Evolutionary conservation across 805 yeast species (phyloP), one percentile per base, ranked within the genome.

Genomic region (Kuraishia hungarica): DNA sequence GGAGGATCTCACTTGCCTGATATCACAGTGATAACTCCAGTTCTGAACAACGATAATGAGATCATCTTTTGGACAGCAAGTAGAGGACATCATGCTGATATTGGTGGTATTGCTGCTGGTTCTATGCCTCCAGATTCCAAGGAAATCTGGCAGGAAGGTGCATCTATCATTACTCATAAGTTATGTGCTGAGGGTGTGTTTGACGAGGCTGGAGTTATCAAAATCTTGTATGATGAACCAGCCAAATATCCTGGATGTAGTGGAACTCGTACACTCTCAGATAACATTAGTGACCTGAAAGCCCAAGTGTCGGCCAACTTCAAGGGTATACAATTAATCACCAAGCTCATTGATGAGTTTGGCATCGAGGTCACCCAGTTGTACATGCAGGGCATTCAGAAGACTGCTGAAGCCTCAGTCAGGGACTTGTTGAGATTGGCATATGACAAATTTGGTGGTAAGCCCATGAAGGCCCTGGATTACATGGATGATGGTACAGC

Each of bases 41-140:
- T 81, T 1, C 72, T 78, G 58, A 64, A 72, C 56, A 72, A 78
- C 21, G 74, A 72, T 39, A 22, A 22, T n/a, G 65, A 72, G 47
- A 75, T 79, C 15, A 70, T 73, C 29, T 81, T 80, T 60, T 79
- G 79, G 68, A 77, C 78, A 20, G 86, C 85, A 2, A 73, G 84
- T 1, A 69, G 86, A 57, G 85, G 83, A 3, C 86, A 81, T 64
- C 86, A 81, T 65, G 80, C 85, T 24, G 86, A 81, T 58, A 81
- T 81, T 61, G 86, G 86, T 46, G 81, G 83, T n/a, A 74, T 80
- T 53, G 72, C 81, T 51, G 82, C 84, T 6, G 84, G 84, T 2
- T 75, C 82, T 1, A 78, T 77, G 72, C 79, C 83, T 24, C 77
- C 85, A 2, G 70, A 78, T 61, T 80, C 85, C 13, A 77, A 76